Evolutionary conservation across 2,329 filamentous ascomycete species (phyloP).

Genomic region (Tolypocladium guangdongense): DNA sequence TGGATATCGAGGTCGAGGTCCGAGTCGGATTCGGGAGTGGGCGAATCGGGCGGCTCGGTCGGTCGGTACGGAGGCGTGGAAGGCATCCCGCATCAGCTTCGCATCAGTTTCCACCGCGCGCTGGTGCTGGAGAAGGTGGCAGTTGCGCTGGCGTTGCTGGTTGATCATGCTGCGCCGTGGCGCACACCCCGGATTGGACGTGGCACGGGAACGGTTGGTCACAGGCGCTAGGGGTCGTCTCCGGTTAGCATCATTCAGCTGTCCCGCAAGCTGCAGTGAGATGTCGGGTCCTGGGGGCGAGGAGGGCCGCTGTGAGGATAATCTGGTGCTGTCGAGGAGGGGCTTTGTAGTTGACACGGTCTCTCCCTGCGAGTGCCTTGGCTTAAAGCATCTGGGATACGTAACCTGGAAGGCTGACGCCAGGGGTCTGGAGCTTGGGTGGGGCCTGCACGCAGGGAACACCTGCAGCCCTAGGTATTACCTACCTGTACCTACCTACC

Average conservation of each 20-base stretch:
- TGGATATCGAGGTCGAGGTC: slow-evolving; percentile 64
- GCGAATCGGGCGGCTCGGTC: slow-evolving; percentile 53
- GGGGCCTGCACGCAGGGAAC: background rate
- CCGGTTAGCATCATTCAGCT: background rate
- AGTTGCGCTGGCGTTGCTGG: slow-evolving; percentile 6
- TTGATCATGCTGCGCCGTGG: slow-evolving; percentile 9
- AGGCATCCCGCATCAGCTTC: slow-evolving; percentile 42
- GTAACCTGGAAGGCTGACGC: background rate
- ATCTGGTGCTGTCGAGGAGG: background rate
- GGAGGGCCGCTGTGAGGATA: background rate
- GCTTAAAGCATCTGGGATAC: background rate
- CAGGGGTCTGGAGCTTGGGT: background rate
- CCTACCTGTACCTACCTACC: too few relatives aligned
- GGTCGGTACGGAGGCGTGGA: slow-evolving; percentile 38
- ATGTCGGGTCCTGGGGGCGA: background rate
- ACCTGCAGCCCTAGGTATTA: too few relatives aligned
- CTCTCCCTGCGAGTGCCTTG: background rate
- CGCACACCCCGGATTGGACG: background rate
- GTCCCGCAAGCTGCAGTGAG: background rate
- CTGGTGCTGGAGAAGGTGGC: slow-evolving; percentile 6
- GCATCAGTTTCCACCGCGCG: slow-evolving; percentile 15
- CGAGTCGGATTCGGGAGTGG: slow-evolving; percentile 61
- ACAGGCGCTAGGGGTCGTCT: background rate
- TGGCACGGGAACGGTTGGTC: background rate
- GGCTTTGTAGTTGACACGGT: background rate